These are phyloP conservation scores for Metroxylon sagu DNA, from an alignment of 176 grass and related monocot genomes.

Conservation along the genomic window DNA sequence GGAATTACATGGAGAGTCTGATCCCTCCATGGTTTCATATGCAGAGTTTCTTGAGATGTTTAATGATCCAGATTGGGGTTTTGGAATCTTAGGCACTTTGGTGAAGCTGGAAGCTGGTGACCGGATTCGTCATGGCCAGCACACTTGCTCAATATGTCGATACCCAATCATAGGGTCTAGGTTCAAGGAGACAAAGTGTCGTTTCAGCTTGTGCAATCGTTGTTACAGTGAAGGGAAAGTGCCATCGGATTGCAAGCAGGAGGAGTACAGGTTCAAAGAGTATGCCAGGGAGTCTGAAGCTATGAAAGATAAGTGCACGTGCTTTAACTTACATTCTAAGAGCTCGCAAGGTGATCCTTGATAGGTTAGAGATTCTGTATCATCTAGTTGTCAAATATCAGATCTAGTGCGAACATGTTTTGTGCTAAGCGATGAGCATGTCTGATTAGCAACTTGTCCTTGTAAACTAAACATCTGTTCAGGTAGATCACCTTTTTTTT, in stretches of 20 bases:
- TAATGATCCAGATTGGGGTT: conserved; percentile 96
- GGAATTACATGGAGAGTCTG: conserved; percentile 94
- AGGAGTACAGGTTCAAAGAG: conserved; percentile 96
- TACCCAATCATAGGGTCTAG: conserved; percentile 90
- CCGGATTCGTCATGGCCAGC: conserved; percentile 71
- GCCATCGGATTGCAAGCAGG: conserved; percentile 70
- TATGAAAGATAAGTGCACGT: conserved; percentile 71
- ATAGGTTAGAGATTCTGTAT: conserved; percentile 11
- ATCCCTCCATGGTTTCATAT: conserved; percentile 94
- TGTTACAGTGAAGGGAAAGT: conserved; percentile 99
- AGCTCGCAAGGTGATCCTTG: conserved; percentile 60
- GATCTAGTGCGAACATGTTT: conserved; percentile 27
- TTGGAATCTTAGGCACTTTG: conserved; percentile 73
- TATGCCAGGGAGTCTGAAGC: conserved; percentile 80
- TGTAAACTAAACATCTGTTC: conserved; percentile 50
- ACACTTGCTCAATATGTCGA: conserved; percentile 73
- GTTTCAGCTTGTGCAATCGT: conserved; percentile 79
- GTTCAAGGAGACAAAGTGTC: conserved; percentile 89
- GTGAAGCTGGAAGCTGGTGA: conserved; percentile 91
- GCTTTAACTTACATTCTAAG: conserved; percentile 76
- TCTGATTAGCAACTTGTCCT: conserved; percentile 32
- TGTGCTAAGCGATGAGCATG: conserved; percentile 39
- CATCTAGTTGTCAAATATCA: not conserved
- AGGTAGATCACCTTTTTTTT: not conserved
- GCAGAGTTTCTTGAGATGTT: conserved; percentile 95